Evolutionary conservation across 768 basidiomycete species (phyloP), one percentile per base, ranked within the genome.

Genomic region (Boletus subcaerulescens): DNA sequence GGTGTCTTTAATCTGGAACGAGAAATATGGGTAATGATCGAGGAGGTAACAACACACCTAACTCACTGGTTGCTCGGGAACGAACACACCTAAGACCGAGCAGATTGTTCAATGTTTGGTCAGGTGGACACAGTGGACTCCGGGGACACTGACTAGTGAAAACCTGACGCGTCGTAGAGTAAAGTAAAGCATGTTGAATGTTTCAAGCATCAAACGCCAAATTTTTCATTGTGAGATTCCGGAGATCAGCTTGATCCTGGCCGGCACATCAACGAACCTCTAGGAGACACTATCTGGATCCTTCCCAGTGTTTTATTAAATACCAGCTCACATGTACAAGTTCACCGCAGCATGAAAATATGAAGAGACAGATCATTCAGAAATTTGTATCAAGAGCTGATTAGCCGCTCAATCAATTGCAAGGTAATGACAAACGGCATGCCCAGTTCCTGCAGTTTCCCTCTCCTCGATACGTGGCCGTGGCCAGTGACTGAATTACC

Each of bases 331-430:
- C 18, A 48, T 31, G 50, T 42, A 49, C 43, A 29, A 13, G 38
- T 52, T 48, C 41, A 46, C 20, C 29, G 24, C 29, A 43, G 31
- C 13, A 35, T 35, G 33, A 35, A 17, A 39, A 41, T 40, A 58
- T 45, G 31, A 22, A 46, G 44, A 22, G 40, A 24, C 11, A 24
- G 15, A 54, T 15, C 6, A 56, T 58, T 32, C 33, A 39, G 15
- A 45, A 20, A 36, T 38, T 52, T 69, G 80, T 86, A 72, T 69
- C 82, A 79, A 74, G 74, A 77, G 73, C 85, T 86, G 86, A 88
- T 88, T 87, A 81, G 77, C 84, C 86, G 76, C 76, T 66, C 72
- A 65, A 76, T 75, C 83, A 71, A 70, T 80, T 60, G 57, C 24
- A 61, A 44, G 26, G 31, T 64, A 56, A 64, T 65, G 77, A 79